A percentile compares a stretch with the other conserved stretches of the same genome.
These are phyloP conservation scores for Solanum peruvianum DNA, from an alignment of 257 asterid species.

Conservation along the genomic window DNA sequence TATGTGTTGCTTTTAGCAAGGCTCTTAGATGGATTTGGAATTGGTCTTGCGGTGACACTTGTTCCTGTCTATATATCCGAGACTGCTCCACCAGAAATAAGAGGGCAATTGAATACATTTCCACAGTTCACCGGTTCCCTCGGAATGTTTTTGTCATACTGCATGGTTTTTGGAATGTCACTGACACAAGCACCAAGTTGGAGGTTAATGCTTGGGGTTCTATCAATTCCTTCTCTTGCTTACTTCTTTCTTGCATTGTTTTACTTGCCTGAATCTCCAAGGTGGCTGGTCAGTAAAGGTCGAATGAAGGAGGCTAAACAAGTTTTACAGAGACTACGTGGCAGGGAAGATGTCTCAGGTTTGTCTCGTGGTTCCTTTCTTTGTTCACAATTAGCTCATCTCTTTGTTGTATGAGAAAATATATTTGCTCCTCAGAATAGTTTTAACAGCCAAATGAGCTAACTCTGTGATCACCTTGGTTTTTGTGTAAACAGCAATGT, in stretches of 20 bases:
- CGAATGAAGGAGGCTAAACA: slow-evolving; percentile 66
- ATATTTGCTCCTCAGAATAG: not conserved
- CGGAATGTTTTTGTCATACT: slow-evolving; percentile 84
- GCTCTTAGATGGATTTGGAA: slow-evolving; percentile 86
- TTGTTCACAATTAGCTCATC: not conserved
- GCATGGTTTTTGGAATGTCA: slow-evolving; percentile 93
- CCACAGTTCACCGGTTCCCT: slow-evolving; percentile 88
- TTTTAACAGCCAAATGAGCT: not conserved
- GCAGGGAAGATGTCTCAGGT: slow-evolving; percentile 90
- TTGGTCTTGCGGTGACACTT: slow-evolving; percentile 87
- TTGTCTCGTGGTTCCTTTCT: not conserved
- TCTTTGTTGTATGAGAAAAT: not conserved
- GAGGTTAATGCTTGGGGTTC: slow-evolving; percentile 96
- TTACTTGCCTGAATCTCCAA: slow-evolving; percentile 90
- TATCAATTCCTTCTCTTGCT: slow-evolving; percentile 61
- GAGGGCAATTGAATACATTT: slow-evolving; percentile 71
- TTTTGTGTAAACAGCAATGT: not conserved
- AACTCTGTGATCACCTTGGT: not conserved
- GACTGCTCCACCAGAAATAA: slow-evolving; percentile 88
- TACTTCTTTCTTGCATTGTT: slow-evolving; percentile 50
- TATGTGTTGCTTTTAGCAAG: slow-evolving; percentile 73
- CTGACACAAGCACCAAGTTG: slow-evolving; percentile 65
- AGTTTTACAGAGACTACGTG: slow-evolving; percentile 69
- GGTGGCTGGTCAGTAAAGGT: slow-evolving; percentile 96
- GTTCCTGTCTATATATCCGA: slow-evolving; percentile 92